Base-by-base conservation (phyloP, 805 yeast genomes). In the Zygoascus flipseniorum region DNA sequence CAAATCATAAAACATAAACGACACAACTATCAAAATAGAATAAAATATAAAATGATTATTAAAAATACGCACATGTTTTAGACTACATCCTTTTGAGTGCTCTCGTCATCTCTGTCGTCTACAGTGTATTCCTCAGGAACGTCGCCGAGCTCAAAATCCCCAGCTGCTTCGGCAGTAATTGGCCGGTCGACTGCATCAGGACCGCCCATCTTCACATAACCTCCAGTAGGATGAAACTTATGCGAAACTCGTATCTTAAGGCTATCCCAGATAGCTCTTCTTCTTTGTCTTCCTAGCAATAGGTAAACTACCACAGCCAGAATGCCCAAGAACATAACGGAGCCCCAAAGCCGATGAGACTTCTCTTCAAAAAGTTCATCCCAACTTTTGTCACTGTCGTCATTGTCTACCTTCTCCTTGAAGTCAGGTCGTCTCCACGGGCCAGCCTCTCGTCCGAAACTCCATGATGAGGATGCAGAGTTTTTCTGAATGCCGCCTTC, bases 271-370 rank as follows among this genome's bases (percentile, higher is more conserved):
- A 64, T 56, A 3, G 56, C 51, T 28, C 35, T 31, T 6, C 66
- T 57, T 39, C 58, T 52, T 16, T 54, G 43, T 47, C 60, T 64
- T 1, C 77, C 76, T 45, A 73, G 56, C n/a, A 73, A 56, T 16
- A 73, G 56, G 48, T 66, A 72, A 0, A 59, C 67, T 10, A 71
- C 61, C 6, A 66, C 58, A 9, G 60, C 39, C 26, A 73, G 55
- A 10, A 69, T 61, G 2, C 60, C 50, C 16, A 73, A 52, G 54
- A 73, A 69, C 4, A 68, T 58, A 14, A 71, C 35, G 0, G 73
- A 71, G 0, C 77, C 77, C 59, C 65, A 65, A 5, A 70, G 46
- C 43, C 76, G 60, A 56, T 73, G 66, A 26, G 66, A 57, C 14
- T 56, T 44, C 14, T 52, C 39, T n/a, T 58, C 62, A 16, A 58